Evolutionary conservation across 805 yeast species (phyloP).

Genomic region (Lipomyces chichibuensis): DNA sequence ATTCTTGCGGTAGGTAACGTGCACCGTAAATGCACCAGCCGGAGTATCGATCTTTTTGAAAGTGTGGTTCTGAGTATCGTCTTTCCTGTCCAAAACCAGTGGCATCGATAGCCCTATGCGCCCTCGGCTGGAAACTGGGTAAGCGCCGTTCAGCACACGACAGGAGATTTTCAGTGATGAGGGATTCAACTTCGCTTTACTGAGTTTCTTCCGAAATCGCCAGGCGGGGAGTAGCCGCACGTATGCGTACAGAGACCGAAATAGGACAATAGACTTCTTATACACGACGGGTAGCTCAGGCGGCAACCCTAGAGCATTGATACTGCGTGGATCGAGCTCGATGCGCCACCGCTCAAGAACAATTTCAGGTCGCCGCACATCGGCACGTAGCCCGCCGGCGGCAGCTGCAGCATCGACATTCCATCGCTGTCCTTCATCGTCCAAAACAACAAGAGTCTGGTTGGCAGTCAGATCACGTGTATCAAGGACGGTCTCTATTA

Average conservation of each 20-base stretch:
- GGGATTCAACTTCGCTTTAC: slow-evolving; percentile 47
- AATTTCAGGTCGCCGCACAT: slow-evolving; percentile 58
- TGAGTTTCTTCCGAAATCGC: slow-evolving; percentile 55
- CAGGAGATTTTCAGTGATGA: slow-evolving; percentile 57
- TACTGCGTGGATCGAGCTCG: slow-evolving; percentile 61
- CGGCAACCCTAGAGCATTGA: slow-evolving; percentile 40
- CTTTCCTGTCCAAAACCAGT: slow-evolving; percentile 49
- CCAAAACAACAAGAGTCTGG: slow-evolving; percentile 63
- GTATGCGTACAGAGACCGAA: slow-evolving; percentile 72
- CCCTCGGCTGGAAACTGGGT: slow-evolving; percentile 62
- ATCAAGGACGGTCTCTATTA: slow-evolving; percentile 81
- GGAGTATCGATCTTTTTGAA: slow-evolving; percentile 75
- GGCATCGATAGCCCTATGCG: slow-evolving; percentile 50
- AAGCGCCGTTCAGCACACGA: slow-evolving; percentile 65
- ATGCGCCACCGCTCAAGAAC: slow-evolving; percentile 93
- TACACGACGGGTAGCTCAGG: slow-evolving; percentile 67
- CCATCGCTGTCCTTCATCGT: slow-evolving; percentile 52
- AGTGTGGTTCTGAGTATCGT: slow-evolving; percentile 52
- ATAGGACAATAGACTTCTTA: slow-evolving; percentile 71
- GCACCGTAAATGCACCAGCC: slow-evolving; percentile 69
- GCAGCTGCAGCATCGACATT: slow-evolving; percentile 60
- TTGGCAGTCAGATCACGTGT: slow-evolving; percentile 58
- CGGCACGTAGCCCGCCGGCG: slow-evolving; percentile 48
- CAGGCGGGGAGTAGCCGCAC: slow-evolving; percentile 72
- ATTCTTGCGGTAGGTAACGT: slow-evolving; percentile 79